Evolutionary conservation across 768 basidiomycete genomes (phyloP), one percentile per base, ranked within the genome.

Genomic region (Rhizopogon vesiculosus): DNA sequence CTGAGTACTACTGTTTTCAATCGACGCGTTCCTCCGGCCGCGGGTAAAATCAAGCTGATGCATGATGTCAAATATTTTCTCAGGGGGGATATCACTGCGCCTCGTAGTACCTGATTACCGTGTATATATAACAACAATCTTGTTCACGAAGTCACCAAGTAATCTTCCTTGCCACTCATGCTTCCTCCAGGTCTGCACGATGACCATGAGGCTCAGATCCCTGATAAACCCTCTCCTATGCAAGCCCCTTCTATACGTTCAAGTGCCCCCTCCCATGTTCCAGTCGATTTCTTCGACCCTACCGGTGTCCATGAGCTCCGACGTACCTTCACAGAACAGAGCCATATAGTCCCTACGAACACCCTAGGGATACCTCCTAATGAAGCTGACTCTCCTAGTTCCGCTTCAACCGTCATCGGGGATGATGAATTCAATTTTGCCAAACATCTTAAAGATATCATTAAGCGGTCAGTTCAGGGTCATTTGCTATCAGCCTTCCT

Each of bases 211-310:
- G 35, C 35, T 13, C 35, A 22, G 43, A 10, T 16, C 43, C 28
- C 19, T 29, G 28, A 22, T 13, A 15, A 10, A 29, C 5, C 5
- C 28, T 15, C 19, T n/a, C 43, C 28, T 13, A 45, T 13, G 9
- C 43, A n/a, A 15, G 16, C 25, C 18, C 42, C 43, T 29, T 56
- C 13, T 53, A 7, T 49, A 29, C 28, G 19, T 29, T 29, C 43
- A 19, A 22, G 12, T 38, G 10, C 35, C 5, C 35, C 57, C 13
- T 76, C 72, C 48, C 72, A 63, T 54, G 76, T 81, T 3, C 66
- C 72, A 25, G 55, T 81, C 18, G 78, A 77, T 45, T 76, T 75
- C 59, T 85, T 86, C 60, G 83, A 86, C 64, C 81, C 77, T 1
- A 61, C 61, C 18, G 85, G 83, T 8, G 76, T 82, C 38, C 35